Evolutionary conservation across 2,329 filamentous ascomycete species (phyloP).

Genomic region (Myriosclerotinia duriaeana): DNA sequence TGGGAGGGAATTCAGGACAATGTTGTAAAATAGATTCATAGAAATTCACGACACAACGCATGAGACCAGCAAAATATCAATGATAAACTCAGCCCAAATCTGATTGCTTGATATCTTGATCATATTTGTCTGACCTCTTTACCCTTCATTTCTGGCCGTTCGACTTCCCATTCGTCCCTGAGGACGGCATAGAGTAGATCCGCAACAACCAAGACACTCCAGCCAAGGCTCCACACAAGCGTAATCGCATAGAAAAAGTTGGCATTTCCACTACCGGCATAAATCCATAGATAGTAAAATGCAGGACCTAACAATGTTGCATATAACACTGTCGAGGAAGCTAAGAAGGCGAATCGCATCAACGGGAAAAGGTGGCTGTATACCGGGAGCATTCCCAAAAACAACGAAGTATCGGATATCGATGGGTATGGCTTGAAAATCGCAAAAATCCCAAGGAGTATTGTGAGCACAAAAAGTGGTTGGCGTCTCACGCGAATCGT

Average conservation of each 20-base stretch:
- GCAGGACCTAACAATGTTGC: slow-evolving; percentile 85
- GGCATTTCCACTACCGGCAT: slow-evolving; percentile 94
- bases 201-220: slow-evolving; percentile 75
- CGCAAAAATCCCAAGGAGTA: slow-evolving; percentile 84
- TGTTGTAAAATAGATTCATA: background rate
- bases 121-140: slow-evolving; percentile 63
- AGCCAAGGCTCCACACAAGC: slow-evolving; percentile 91
- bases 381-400: slow-evolving; percentile 76
- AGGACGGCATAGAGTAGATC: slow-evolving; percentile 87
- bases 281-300: slow-evolving; percentile 98
- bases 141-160: slow-evolving; percentile 84
- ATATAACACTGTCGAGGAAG: slow-evolving; percentile 80
- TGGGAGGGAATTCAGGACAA: no score
- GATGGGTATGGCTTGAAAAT: slow-evolving; percentile 98
- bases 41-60: background rate
- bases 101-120: slow-evolving; percentile 21
- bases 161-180: slow-evolving; percentile 90
- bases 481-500: slow-evolving; percentile 80
- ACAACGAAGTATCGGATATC: slow-evolving; percentile 84
- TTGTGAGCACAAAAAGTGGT: slow-evolving; percentile 79
- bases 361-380: slow-evolving; percentile 91
- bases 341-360: slow-evolving; percentile 90
- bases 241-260: slow-evolving; percentile 99
- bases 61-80: background rate
- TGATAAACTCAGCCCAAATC: background rate